Percentiles rank a stretch among this genome's conserved stretches.
These are phyloP conservation scores for Fusarium floridanum DNA, from an alignment of 2,329 filamentous ascomycete genomes.

Conservation along the genomic window DNA sequence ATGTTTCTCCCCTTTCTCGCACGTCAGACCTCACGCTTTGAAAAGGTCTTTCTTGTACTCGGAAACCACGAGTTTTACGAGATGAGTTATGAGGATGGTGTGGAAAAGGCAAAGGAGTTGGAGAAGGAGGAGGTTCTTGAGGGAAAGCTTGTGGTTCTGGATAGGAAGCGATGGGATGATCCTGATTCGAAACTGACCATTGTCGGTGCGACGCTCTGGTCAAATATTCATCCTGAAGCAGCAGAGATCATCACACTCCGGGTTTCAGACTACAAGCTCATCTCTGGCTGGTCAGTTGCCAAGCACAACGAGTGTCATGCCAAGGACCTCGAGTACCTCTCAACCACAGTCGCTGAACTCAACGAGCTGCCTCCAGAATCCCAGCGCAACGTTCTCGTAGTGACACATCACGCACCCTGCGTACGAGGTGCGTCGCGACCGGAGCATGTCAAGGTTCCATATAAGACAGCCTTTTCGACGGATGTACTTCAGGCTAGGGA, in stretches of 20 bases:
- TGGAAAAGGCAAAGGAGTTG: conserved; percentile 55
- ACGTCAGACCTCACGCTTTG: conserved; percentile 56
- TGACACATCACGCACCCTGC: conserved; percentile 71
- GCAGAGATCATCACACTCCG: conserved; percentile 56
- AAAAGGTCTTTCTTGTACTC: conserved; percentile 61
- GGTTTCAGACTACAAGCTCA: conserved; percentile 67
- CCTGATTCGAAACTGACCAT: conserved; percentile 60
- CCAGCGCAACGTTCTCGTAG: conserved; percentile 57
- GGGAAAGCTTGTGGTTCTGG: conserved; percentile 58
- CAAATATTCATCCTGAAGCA: conserved; percentile 57
- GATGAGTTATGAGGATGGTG: conserved; percentile 53
- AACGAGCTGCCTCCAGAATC: conserved; percentile 25
- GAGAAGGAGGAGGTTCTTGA: conserved; percentile 54
- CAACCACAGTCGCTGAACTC: conserved; percentile 51
- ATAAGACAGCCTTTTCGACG: conserved; percentile 65
- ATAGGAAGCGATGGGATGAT: conserved; percentile 57
- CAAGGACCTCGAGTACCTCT: conserved; percentile 65
- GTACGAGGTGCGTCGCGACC: conserved; percentile 62
- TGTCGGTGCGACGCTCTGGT: conserved; percentile 71
- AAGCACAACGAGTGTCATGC: conserved; percentile 63
- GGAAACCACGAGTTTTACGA: conserved; percentile 69
- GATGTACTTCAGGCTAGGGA: conserved; percentile 53
- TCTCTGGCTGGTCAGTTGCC: conserved; percentile 63
- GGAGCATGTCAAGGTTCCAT: conserved; percentile 60
- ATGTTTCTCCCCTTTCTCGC: conserved; percentile 59